phyloP scores from a whole-genome alignment of 1,284 basidiomycete species.

The Trametes versicolor region DNA sequence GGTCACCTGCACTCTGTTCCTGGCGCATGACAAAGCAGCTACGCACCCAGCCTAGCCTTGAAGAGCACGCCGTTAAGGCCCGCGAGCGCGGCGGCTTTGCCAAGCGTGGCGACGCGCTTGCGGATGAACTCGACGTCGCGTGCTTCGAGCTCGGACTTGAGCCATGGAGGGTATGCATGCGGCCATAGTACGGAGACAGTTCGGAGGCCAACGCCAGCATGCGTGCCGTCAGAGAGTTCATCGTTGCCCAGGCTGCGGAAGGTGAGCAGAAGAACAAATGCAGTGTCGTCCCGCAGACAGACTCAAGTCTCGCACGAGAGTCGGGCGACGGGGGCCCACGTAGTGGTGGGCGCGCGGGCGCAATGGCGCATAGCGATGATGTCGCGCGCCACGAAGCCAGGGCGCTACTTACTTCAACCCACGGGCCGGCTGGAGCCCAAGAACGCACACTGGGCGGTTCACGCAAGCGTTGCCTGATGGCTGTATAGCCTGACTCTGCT shows the following conservation, averaged over 20 bases:
- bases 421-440: no score
- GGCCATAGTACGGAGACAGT: conserved; percentile 62
- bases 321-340: no score
- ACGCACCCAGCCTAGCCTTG: conserved; percentile 57
- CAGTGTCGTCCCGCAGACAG: background rate
- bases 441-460: no score
- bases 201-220: conserved; percentile 52
- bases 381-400: no score
- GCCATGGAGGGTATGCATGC: conserved; percentile 57
- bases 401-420: no score
- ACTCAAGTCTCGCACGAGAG: conserved; percentile 60
- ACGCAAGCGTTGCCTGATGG: no score
- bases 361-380: no score
- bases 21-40: background rate
- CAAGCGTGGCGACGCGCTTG: conserved; percentile 47
- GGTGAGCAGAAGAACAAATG: background rate
- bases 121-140: conserved; percentile 46
- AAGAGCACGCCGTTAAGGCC: conserved; percentile 51
- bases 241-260: conserved; percentile 48
- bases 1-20: background rate
- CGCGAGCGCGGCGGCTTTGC: conserved; percentile 51
- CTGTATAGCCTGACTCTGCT: no score
- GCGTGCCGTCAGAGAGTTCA: conserved; percentile 48
- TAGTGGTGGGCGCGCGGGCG: no score
- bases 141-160: conserved; percentile 50